Conservation (phyloP, 768 basidiomycete genomes). For the Clathrus columnatus region DNA sequence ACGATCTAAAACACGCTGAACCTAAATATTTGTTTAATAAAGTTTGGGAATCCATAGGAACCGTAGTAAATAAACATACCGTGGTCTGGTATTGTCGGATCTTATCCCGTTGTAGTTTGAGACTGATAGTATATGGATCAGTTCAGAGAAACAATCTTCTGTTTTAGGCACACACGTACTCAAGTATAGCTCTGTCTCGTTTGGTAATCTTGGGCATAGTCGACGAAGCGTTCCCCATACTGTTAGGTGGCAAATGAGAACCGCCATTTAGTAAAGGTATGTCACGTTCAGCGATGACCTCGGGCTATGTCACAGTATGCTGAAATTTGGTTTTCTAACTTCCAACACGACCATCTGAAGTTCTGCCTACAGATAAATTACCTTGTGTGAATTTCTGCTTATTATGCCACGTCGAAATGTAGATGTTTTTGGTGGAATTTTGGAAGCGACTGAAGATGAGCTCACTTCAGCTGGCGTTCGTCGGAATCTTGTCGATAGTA, state of each 20-base stretch:
- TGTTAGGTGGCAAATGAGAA: too few species aligned
- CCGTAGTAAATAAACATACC: conserved; percentile 33
- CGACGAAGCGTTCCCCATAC: conserved; percentile 3
- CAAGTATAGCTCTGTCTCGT: conserved; percentile 91
- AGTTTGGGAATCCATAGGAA: not conserved
- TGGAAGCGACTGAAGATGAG: not conserved
- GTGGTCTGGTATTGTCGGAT: conserved; percentile 92
- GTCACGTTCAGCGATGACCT: too few species aligned
- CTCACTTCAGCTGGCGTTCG: not conserved
- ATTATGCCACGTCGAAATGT: not conserved
- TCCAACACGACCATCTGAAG: too few species aligned
- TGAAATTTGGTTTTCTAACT: too few species aligned
- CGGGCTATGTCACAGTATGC: too few species aligned
- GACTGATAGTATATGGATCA: conserved; percentile 37
- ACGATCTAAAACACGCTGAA: conserved; percentile 76
- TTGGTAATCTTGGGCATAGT: conserved; percentile 82
- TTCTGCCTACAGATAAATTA: not conserved
- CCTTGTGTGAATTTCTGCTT: not conserved
- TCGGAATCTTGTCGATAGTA: not conserved
- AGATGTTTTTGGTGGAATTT: not conserved
- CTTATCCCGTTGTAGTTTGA: conserved; percentile 95
- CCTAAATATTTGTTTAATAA: conserved; percentile 26
- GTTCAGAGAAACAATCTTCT: conserved; percentile 11
- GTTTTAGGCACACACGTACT: conserved; percentile 47
- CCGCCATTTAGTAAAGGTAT: too few species aligned